Conservation (phyloP, 495 filamentous ascomycete species). For the Aspergillus sclerotioniger region DNA sequence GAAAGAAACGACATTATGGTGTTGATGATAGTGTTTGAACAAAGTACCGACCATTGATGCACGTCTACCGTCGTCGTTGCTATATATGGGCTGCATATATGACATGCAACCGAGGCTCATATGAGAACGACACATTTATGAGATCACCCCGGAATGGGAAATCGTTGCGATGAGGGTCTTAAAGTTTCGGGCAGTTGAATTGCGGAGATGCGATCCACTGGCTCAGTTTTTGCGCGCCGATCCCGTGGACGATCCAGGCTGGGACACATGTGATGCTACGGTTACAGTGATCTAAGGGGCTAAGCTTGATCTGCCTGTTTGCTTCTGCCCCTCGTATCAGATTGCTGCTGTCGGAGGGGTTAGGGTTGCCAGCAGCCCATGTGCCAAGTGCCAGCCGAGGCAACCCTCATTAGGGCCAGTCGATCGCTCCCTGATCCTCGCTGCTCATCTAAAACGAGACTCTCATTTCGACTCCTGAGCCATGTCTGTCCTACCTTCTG, state of each 20-base stretch:
- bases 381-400: too few relatives aligned
- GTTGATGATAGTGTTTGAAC: not conserved
- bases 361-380: too few relatives aligned
- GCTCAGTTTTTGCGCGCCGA: not conserved
- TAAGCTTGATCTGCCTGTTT: too few relatives aligned
- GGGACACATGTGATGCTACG: not conserved
- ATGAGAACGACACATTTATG: not conserved
- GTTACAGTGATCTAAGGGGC: too few relatives aligned
- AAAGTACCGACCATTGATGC: not conserved
- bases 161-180: conserved; percentile 12
- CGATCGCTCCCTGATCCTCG: too few relatives aligned
- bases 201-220: not conserved
- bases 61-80: not conserved
- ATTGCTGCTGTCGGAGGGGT: too few relatives aligned
- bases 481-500: not conserved
- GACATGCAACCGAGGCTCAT: conserved; percentile 9
- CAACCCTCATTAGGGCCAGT: too few relatives aligned
- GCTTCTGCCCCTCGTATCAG: too few relatives aligned
- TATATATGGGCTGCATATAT: not conserved
- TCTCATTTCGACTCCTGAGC: not conserved
- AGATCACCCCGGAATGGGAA: conserved; percentile 1
- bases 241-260: not conserved
- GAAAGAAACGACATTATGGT: conserved; percentile 25
- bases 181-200: not conserved
- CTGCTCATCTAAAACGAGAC: too few relatives aligned